Evolutionary conservation across 257 asterid genomes (phyloP), one percentile per base, ranked within the genome.

Genomic region (Solanum tarapatanum): DNA sequence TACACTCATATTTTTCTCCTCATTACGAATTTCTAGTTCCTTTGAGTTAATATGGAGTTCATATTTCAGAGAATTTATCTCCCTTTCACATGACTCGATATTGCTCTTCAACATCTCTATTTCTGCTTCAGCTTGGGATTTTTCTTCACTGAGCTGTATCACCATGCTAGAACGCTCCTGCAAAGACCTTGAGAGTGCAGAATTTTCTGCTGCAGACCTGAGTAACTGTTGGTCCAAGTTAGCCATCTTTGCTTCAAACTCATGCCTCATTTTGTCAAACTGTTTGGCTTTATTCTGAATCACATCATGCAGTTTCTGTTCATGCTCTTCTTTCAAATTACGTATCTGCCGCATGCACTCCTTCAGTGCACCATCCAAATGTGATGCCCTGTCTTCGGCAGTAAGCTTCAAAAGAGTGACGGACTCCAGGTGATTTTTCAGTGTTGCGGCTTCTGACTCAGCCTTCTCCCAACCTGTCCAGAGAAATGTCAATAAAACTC

Each of bases 391-490:
- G 82, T 95, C 99, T 92, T 97, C 99, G 45, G 99, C 99, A 11
- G 98, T 96, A 45, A 96, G 96, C 93, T 97, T 96, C 77, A 94
- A 92, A 86, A 97, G 93, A 4, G 99, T 96, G 88, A 97, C 98
- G 5, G 99, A 96, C 89, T 97, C 99, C 72, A 97, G 93, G 88
- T 95, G 98, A 91, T 88, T 95, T 90, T 96, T 96, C 89, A 97
- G 88, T 45, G 96, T 90, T 21, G 97, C 94, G 10, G 99, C 95
- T 92, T 97, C 99, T 21, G 98, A 95, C 91, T 97, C 99, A 14
- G 99, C 99, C 88, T 97, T 97, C 87, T 97, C 99, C 99, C 99
- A 97, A 89, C 99, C 99, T 97, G 96, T 68, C 41, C 92, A 92
- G 39, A 86, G 64, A 88, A 72, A 11, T 36, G 24, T 33, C 69